Percentiles rank a stretch among this genome's conserved stretches.
Evolutionary conservation across 352 stramenopile species (phyloP).

Genomic region (Phytophthora litchii): DNA sequence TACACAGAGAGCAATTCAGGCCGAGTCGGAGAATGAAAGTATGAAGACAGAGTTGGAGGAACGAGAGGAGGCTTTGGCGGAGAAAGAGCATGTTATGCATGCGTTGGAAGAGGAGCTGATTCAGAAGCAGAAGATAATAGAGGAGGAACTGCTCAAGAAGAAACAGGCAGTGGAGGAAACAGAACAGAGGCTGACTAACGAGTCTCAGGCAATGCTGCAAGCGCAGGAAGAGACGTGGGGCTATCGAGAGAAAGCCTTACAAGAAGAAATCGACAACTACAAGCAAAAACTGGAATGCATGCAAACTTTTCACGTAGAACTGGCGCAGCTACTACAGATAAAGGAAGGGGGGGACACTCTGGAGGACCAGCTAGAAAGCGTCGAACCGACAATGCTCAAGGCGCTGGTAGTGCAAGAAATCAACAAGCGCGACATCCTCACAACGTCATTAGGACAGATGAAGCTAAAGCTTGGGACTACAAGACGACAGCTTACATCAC

Average conservation of each 20-base stretch:
- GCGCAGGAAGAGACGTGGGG: constrained; percentile 40
- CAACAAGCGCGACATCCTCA: constrained; percentile 30
- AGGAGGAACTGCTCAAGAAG: constrained; percentile 36
- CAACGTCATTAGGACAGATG: constrained; percentile 29
- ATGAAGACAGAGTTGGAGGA: constrained; percentile 33
- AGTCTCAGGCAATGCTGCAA: constrained; percentile 39
- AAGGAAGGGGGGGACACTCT: not conserved
- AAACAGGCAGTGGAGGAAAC: constrained; percentile 26
- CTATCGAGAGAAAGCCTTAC: constrained; percentile 27
- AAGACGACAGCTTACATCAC: constrained; percentile 46
- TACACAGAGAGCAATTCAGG: constrained; percentile 39
- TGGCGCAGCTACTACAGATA: constrained; percentile 40
- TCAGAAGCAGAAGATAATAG: constrained; percentile 33
- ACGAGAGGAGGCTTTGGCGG: constrained; percentile 12
- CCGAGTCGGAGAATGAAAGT: constrained; percentile 50
- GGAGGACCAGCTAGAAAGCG: constrained; percentile 12
- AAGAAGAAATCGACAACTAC: constrained; percentile 18
- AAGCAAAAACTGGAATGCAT: constrained; percentile 28
- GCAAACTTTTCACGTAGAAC: constrained; percentile 43
- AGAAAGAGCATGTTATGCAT: constrained; percentile 21
- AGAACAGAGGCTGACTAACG: constrained; percentile 24
- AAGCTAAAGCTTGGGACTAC: constrained; percentile 35
- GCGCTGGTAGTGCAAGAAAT: constrained; percentile 45
- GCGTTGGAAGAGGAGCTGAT: constrained; percentile 37
- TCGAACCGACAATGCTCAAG: constrained; percentile 41